These are phyloP conservation scores for Zygosaccharomyces kombuchaensis DNA, from an alignment of 805 yeast species.

Conservation along the genomic window DNA sequence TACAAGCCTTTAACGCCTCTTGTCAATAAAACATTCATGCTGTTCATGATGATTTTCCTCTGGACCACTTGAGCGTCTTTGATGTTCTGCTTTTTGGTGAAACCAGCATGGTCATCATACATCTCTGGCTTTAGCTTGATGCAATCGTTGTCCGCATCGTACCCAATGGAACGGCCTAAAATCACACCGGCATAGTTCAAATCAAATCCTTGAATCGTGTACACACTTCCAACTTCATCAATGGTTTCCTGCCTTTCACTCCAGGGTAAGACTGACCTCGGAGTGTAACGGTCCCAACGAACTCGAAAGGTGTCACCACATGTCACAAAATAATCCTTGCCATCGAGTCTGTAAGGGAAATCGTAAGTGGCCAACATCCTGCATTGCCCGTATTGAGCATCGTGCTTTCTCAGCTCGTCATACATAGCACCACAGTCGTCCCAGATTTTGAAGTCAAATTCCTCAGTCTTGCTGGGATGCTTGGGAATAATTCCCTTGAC, in stretches of 20 bases:
- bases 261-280: constrained; percentile 42
- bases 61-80: constrained; percentile 36
- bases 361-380: constrained; percentile 44
- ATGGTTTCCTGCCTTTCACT: constrained; percentile 43
- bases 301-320: constrained; percentile 42
- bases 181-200: constrained; percentile 46
- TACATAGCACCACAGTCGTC: constrained; percentile 42
- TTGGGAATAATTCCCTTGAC: constrained; percentile 35
- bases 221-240: constrained; percentile 47
- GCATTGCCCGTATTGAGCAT: constrained; percentile 38
- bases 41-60: constrained; percentile 40
- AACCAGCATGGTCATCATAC: constrained; percentile 46
- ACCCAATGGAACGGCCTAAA: constrained; percentile 41
- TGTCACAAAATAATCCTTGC: constrained; percentile 42
- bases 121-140: constrained; percentile 36
- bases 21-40: constrained; percentile 43
- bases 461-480: constrained; percentile 27
- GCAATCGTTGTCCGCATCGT: constrained; percentile 36
- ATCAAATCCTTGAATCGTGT: constrained; percentile 47
- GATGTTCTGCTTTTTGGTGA: constrained; percentile 41
- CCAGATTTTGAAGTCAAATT: constrained; percentile 39
- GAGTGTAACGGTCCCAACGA: constrained; percentile 46
- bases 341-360: constrained; percentile 44
- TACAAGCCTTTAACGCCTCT: constrained; percentile 44
- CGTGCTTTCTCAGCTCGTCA: constrained; percentile 30